A percentile compares a stretch with the other conserved stretches of the same genome.
These are phyloP conservation scores for Saturnispora zaruensis DNA, from an alignment of 805 yeast genomes.

Conservation along the genomic window DNA sequence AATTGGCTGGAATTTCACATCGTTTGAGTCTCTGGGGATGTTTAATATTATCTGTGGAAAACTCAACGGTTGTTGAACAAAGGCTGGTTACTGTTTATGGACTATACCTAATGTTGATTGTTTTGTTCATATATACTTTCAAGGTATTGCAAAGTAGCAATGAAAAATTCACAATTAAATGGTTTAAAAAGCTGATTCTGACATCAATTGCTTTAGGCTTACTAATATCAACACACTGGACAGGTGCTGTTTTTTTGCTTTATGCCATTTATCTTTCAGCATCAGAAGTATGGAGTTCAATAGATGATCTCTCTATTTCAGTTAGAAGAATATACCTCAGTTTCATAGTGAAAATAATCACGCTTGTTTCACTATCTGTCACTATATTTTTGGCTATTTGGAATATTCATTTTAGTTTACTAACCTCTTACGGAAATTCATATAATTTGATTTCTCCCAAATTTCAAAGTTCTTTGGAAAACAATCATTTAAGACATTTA, in stretches of 20 bases:
- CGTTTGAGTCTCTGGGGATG: slow-evolving; percentile 43
- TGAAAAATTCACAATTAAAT: slow-evolving; percentile 37
- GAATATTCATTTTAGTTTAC: slow-evolving; percentile 43
- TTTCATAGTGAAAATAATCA: slow-evolving; percentile 28
- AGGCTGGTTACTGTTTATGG: slow-evolving; percentile 42
- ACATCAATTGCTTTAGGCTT: slow-evolving; percentile 47
- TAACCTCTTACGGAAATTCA: slow-evolving; percentile 48
- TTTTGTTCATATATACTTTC: slow-evolving; percentile 34
- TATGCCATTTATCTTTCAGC: slow-evolving; percentile 10
- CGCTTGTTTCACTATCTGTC: slow-evolving; percentile 46
- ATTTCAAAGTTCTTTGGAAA: slow-evolving; percentile 52
- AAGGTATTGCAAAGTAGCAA: slow-evolving; percentile 21
- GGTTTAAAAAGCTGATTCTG: slow-evolving; percentile 44
- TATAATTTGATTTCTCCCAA: slow-evolving; percentile 56
- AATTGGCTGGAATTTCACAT: slow-evolving; percentile 47
- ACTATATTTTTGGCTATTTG: slow-evolving; percentile 50
- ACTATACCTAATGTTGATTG: slow-evolving; percentile 36
- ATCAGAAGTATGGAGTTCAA: slow-evolving; percentile 52
- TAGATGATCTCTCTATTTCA: slow-evolving; percentile 58
- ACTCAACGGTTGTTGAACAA: slow-evolving; percentile 53
- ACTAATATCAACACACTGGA: slow-evolving; percentile 55
- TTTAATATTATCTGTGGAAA: slow-evolving; percentile 49
- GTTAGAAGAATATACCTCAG: slow-evolving; percentile 35
- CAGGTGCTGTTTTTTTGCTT: slow-evolving; percentile 50
- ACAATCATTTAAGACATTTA: slow-evolving; percentile 30